phyloP scores from a whole-genome alignment of 176 grass and related monocot species.

The Alloteropsis semialata region DNA sequence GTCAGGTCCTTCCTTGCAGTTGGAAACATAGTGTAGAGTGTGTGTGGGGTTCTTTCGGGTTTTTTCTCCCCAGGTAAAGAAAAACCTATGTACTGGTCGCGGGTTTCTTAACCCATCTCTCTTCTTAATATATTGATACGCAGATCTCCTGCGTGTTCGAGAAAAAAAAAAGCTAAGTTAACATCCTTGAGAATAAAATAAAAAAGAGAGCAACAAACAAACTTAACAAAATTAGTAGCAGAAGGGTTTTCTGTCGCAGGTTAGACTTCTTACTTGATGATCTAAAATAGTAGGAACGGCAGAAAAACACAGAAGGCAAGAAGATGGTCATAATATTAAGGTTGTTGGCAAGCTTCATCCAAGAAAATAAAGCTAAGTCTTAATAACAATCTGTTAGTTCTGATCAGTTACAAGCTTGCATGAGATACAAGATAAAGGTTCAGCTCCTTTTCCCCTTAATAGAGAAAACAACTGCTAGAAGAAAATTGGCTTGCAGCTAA shows the following conservation, averaged over 20 bases:
- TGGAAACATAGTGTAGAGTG: too few relatives aligned
- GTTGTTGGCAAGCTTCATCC: not conserved
- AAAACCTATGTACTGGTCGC: too few relatives aligned
- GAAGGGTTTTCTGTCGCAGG: not conserved
- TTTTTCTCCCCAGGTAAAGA: too few relatives aligned
- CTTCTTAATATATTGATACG: too few relatives aligned
- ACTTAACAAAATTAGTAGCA: not conserved
- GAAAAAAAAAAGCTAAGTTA: not conserved
- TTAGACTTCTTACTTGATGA: not conserved
- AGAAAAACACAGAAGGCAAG: not conserved
- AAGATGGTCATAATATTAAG: not conserved
- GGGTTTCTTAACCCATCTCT: too few relatives aligned
- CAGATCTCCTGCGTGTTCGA: too few relatives aligned
- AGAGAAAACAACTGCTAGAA: not conserved
- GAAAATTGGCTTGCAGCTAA: not conserved
- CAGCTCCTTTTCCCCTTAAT: not conserved
- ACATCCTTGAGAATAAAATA: constrained; percentile 11
- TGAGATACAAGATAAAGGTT: not conserved
- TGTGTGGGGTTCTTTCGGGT: too few relatives aligned
- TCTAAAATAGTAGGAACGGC: not conserved
- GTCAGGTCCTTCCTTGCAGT: too few relatives aligned
- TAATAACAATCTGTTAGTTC: not conserved
- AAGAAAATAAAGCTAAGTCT: not conserved
- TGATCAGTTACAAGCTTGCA: not conserved
- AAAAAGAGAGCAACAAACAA: not conserved